phyloP scores from a whole-genome alignment of 202 grass and related monocot species.

The Saccharum hybrid region DNA sequence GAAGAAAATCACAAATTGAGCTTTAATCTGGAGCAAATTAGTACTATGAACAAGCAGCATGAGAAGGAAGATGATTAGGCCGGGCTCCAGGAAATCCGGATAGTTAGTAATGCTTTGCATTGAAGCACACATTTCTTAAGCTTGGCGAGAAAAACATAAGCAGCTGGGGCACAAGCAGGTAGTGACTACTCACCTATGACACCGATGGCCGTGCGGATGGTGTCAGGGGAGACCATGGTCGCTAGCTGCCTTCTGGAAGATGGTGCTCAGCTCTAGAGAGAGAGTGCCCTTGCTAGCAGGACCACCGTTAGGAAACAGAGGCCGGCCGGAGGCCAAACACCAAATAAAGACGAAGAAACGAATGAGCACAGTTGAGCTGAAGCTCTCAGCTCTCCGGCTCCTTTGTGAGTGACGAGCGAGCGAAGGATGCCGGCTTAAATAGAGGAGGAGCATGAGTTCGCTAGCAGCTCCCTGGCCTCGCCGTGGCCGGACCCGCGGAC shows the following conservation, averaged over 20 bases:
- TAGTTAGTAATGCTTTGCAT: neutral
- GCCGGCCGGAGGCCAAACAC: neutral
- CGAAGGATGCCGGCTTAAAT: conserved; percentile 36
- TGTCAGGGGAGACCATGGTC: conserved; percentile 68
- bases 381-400: neutral
- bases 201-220: conserved; percentile 81
- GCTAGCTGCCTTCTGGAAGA: neutral
- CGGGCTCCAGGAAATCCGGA: neutral
- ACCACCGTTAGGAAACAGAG: neutral
- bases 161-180: neutral
- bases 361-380: neutral
- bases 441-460: neutral
- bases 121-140: neutral
- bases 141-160: neutral
- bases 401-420: conserved; percentile 8
- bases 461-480: neutral
- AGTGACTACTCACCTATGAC: conserved; percentile 57
- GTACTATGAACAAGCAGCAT: neutral
- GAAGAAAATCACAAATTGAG: neutral
- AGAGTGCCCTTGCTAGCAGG: neutral
- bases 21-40: neutral
- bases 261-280: neutral
- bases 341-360: neutral
- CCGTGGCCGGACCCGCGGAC: neutral
- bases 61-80: neutral